These are phyloP conservation scores for Hypoxylon sp. DNA, from an alignment of 2,329 filamentous ascomycete genomes.

Conservation along the genomic window DNA sequence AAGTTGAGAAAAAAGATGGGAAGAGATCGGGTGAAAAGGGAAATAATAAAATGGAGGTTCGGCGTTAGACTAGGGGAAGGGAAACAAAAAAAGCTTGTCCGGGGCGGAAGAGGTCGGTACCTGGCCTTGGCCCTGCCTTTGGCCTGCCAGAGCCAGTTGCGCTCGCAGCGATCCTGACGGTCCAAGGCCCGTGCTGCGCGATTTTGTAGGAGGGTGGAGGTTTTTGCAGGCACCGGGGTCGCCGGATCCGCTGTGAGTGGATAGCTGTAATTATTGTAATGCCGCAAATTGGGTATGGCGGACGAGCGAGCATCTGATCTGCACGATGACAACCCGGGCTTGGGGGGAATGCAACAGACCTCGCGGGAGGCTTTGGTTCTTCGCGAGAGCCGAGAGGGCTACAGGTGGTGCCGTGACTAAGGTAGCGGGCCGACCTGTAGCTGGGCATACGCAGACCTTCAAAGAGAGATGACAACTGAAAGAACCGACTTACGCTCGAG, in stretches of 20 bases:
- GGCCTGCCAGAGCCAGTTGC: too few species aligned
- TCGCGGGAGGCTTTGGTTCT: too few species aligned
- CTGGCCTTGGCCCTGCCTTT: slow-evolving; percentile 24
- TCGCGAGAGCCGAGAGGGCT: neutral
- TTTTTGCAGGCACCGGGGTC: slow-evolving; percentile 34
- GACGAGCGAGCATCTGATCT: slow-evolving; percentile 36
- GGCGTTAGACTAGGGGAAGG: slow-evolving; percentile 39
- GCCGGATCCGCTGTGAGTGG: slow-evolving; percentile 40
- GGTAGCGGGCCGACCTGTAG: neutral
- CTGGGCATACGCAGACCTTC: slow-evolving; percentile 23
- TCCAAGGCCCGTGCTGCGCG: slow-evolving; percentile 42
- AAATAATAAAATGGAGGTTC: slow-evolving; percentile 42
- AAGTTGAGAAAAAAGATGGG: slow-evolving; percentile 35
- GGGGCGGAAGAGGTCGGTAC: slow-evolving; percentile 40
- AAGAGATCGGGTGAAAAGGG: slow-evolving; percentile 37
- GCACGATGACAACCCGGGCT: slow-evolving; percentile 24
- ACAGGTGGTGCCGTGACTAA: too few species aligned
- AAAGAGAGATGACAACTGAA: slow-evolving; percentile 12
- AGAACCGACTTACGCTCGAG: slow-evolving; percentile 10
- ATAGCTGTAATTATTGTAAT: slow-evolving; percentile 36
- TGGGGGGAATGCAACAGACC: slow-evolving; percentile 37
- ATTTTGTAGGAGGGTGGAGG: slow-evolving; percentile 44
- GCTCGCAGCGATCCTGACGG: too few species aligned
- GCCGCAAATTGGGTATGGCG: slow-evolving; percentile 38
- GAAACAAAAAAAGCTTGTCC: slow-evolving; percentile 42